Evolutionary conservation across 2,329 filamentous ascomycete genomes (phyloP).

Genomic region (Trichoderma asperellum): DNA sequence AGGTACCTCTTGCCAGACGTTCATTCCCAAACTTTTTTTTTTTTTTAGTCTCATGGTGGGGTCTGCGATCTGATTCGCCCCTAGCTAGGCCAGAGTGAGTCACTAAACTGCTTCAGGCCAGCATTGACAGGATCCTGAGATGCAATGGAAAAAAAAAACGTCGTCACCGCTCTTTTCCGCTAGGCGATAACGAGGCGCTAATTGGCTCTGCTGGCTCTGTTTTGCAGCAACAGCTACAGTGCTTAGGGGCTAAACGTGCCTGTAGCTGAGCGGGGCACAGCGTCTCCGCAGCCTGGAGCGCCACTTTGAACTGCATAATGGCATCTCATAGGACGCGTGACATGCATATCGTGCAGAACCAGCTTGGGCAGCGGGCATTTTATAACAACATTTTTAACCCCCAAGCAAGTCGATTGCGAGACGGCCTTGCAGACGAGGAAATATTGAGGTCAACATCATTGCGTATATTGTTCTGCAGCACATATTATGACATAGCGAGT

Average conservation of each 20-base stretch:
- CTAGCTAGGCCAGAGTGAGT: slow-evolving; percentile 15
- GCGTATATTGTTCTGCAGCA: background rate
- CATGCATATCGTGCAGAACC: slow-evolving; percentile 15
- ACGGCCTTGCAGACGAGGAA: background rate
- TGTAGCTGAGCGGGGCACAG: slow-evolving; percentile 21
- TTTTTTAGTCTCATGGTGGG: slow-evolving; percentile 31
- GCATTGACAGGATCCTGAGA: background rate
- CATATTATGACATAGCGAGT: background rate
- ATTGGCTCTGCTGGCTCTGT: slow-evolving; percentile 11
- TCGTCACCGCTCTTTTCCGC: slow-evolving; percentile 29
- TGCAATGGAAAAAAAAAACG: background rate
- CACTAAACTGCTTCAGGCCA: slow-evolving; percentile 22
- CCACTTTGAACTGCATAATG: slow-evolving; percentile 21
- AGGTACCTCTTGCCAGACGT: slow-evolving; percentile 28
- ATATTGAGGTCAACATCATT: slow-evolving; percentile 1
- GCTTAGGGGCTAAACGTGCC: slow-evolving; percentile 4
- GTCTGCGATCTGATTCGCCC: slow-evolving; percentile 33
- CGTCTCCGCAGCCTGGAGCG: slow-evolving; percentile 5
- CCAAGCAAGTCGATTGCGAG: slow-evolving; percentile 19
- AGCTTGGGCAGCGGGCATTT: background rate
- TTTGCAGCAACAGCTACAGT: slow-evolving; percentile 21
- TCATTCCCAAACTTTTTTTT: slow-evolving; percentile 17
- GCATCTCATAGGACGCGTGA: slow-evolving; percentile 17
- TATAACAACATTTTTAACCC: background rate
- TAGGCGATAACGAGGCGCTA: slow-evolving; percentile 7